Evolutionary conservation across 2,329 filamentous ascomycete genomes (phyloP).

Genomic region (Fusarium duplospermum): DNA sequence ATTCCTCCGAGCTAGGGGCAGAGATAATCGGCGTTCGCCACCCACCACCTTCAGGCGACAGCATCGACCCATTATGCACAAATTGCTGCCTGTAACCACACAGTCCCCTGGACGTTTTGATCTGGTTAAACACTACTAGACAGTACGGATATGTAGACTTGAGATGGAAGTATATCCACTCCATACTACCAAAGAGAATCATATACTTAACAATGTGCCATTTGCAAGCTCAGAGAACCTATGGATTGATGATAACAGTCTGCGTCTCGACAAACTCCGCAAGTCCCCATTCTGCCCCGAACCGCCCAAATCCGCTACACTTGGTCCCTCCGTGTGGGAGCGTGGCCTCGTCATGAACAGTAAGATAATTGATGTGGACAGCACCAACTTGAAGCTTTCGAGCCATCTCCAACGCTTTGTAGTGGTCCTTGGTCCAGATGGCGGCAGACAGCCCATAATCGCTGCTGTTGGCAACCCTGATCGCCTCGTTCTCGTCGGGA

Average conservation of each 20-base stretch:
- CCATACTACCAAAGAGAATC: no score
- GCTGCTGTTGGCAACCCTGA: neutral
- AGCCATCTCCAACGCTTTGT: neutral
- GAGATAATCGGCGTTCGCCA: neutral
- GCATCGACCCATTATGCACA: neutral
- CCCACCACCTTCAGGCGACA: neutral
- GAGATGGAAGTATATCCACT: neutral
- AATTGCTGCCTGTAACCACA: neutral
- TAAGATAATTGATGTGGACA: neutral
- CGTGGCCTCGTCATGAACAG: neutral
- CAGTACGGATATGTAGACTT: neutral
- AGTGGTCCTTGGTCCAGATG: neutral
- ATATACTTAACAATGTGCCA: no score
- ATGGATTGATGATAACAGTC: neutral
- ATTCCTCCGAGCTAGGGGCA: neutral
- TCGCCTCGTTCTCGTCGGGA: neutral
- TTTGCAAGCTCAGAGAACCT: neutral
- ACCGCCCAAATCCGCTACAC: neutral
- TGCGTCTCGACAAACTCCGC: neutral
- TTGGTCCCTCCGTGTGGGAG: neutral
- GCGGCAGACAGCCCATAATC: neutral
- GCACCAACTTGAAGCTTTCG: neutral
- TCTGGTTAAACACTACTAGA: fast-evolving
- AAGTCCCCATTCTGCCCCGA: neutral
- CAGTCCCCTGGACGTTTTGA: neutral